Evolutionary conservation across 2,329 filamentous ascomycete genomes (phyloP).

Genomic region (Rutstroemia sp.): DNA sequence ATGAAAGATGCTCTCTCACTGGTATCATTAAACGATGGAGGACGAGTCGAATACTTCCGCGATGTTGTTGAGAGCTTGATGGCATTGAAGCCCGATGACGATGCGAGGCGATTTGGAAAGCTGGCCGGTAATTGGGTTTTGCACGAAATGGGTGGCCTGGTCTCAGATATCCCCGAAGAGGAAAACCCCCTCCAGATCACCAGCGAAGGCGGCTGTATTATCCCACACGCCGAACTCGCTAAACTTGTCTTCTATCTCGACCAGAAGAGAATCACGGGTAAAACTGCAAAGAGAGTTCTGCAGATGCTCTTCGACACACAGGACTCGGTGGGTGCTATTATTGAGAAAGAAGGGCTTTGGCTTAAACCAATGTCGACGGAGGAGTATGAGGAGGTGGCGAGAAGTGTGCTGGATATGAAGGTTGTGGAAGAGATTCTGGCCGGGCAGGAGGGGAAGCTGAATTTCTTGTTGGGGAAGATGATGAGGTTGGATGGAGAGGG

Average conservation of each 20-base stretch:
- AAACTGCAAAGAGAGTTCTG: slow-evolving; percentile 54
- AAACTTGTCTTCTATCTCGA: slow-evolving; percentile 37
- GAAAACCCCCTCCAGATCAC: slow-evolving; percentile 22
- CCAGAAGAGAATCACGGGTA: slow-evolving; percentile 41
- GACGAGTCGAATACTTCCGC: slow-evolving; percentile 75
- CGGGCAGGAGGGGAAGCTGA: slow-evolving; percentile 56
- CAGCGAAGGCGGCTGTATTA: slow-evolving; percentile 20
- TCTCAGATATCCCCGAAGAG: slow-evolving; percentile 36
- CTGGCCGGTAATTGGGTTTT: slow-evolving; percentile 61
- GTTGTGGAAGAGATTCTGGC: slow-evolving; percentile 54
- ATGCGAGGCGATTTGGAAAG: slow-evolving; percentile 31
- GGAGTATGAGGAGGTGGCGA: slow-evolving; percentile 49
- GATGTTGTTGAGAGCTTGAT: slow-evolving; percentile 44
- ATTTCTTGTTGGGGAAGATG: slow-evolving; percentile 64
- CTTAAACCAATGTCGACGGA: slow-evolving; percentile 46
- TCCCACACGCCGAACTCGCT: slow-evolving; percentile 30
- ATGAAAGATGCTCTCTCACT: slow-evolving; percentile 79
- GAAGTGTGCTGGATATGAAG: slow-evolving; percentile 41
- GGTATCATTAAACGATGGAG: slow-evolving; percentile 68
- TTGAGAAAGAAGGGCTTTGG: slow-evolving; percentile 48
- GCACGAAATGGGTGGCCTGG: slow-evolving; percentile 66
- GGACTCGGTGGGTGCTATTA: slow-evolving; percentile 39
- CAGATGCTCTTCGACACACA: slow-evolving; percentile 38
- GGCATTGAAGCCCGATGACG: slow-evolving; percentile 1
- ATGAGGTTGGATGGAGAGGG: slow-evolving; percentile 53